Evolutionary conservation across 2,329 filamentous ascomycete genomes (phyloP).

Genomic region (Aspergillus sp.): DNA sequence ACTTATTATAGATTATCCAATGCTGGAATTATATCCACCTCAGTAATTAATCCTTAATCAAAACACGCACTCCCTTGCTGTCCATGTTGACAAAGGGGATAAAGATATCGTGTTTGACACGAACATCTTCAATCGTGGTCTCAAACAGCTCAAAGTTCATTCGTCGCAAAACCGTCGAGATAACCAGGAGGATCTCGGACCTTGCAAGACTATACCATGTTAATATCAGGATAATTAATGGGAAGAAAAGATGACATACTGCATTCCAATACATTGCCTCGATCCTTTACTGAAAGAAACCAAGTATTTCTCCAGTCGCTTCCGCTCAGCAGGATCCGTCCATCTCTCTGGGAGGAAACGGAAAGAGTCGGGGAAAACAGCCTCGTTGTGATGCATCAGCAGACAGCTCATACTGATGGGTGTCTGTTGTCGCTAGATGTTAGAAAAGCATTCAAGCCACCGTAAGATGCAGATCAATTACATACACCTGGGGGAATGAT

Average conservation of each 20-base stretch:
- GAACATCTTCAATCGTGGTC: slow-evolving; percentile 26
- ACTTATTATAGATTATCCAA: too few species aligned
- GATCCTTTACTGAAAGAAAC: slow-evolving; percentile 38
- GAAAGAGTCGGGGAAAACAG: slow-evolving; percentile 32
- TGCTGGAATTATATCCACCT: too few species aligned
- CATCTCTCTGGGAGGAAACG: slow-evolving; percentile 35
- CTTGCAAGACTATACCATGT: slow-evolving; percentile 22
- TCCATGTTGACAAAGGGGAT: slow-evolving; percentile 9
- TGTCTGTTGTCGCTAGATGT: slow-evolving; percentile 11
- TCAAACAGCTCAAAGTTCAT: slow-evolving; percentile 27
- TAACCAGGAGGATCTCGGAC: slow-evolving; percentile 26
- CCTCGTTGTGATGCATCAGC: slow-evolving; percentile 30
- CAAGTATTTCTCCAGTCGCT: slow-evolving; percentile 31
- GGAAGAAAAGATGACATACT: slow-evolving; percentile 17
- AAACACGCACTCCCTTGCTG: slow-evolving; percentile 15
- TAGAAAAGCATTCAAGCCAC: background rate
- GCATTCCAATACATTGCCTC: slow-evolving; percentile 44
- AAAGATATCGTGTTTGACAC: slow-evolving; percentile 20
- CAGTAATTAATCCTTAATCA: slow-evolving; percentile 3
- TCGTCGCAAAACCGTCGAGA: slow-evolving; percentile 24
- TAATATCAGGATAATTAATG: background rate
- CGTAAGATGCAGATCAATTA: background rate
- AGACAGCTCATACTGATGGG: slow-evolving; percentile 36
- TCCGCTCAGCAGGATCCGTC: slow-evolving; percentile 24
- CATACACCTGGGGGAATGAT: slow-evolving; percentile 28